phyloP scores from a whole-genome alignment of 129 eudicot genomes.

The Erigeron canadensis region DNA sequence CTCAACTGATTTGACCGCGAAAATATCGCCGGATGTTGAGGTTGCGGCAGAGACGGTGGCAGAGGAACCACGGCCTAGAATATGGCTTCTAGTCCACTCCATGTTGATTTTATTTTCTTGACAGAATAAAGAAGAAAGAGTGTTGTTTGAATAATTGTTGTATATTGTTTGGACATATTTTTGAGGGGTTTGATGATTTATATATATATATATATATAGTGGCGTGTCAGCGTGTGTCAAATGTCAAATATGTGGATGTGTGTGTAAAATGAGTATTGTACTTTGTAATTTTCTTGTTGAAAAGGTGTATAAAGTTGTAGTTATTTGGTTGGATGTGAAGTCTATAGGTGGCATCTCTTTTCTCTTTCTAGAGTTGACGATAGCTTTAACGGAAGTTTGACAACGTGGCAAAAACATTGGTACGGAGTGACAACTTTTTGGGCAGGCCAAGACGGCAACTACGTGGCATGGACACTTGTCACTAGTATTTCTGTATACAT shows the following conservation, averaged over 20 bases:
- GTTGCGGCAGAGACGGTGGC: slow-evolving; percentile 72
- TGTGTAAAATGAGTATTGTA: slow-evolving; percentile 1
- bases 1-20: slow-evolving; percentile 64
- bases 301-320: background rate
- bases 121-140: background rate
- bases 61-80: slow-evolving; percentile 78
- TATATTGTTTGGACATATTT: background rate
- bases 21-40: slow-evolving; percentile 38
- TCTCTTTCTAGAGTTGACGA: slow-evolving; percentile 37
- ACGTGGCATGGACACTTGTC: slow-evolving; percentile 40
- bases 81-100: slow-evolving; percentile 79
- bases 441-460: slow-evolving; percentile 40
- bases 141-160: slow-evolving; percentile 15
- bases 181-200: slow-evolving; percentile 17
- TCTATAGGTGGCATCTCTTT: slow-evolving; percentile 26
- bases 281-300: too few species aligned
- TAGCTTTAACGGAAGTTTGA: slow-evolving; percentile 39
- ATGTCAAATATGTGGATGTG: too few species aligned
- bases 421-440: slow-evolving; percentile 33
- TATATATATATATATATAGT: slow-evolving; percentile 17
- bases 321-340: slow-evolving; percentile 57
- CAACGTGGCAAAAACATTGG: slow-evolving; percentile 47
- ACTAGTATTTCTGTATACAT: background rate
- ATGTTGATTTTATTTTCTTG: slow-evolving; percentile 22
- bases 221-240: too few species aligned